phyloP scores from a whole-genome alignment of 345 rosid genomes.

The Laguncularia racemosa region DNA sequence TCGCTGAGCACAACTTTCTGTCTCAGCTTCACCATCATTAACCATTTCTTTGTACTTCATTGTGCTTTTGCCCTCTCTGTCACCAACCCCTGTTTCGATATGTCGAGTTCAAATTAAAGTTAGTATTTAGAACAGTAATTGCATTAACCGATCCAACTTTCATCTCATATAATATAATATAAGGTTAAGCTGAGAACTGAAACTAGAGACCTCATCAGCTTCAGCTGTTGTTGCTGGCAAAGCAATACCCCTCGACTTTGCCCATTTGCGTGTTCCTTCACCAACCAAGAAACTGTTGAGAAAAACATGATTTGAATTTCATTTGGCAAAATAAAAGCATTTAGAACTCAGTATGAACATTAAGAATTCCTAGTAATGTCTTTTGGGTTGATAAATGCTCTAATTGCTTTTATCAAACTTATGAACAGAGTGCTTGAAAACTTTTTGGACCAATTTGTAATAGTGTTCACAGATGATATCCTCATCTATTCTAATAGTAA shows the following conservation, averaged over 20 bases:
- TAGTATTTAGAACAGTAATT: no score
- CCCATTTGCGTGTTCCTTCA: constrained; percentile 88
- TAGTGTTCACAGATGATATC: no score
- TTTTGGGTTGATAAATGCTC: no score
- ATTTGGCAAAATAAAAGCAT: neutral
- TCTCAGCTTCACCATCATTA: constrained; percentile 33
- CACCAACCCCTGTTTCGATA: constrained; percentile 64
- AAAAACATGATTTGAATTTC: neutral
- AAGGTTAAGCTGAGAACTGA: neutral
- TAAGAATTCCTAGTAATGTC: no score
- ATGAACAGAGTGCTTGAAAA: no score
- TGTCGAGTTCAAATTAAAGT: neutral
- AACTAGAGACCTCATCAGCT: constrained; percentile 56
- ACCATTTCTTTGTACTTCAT: constrained; percentile 76
- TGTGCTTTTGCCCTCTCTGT: constrained; percentile 72
- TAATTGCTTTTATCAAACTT: no score
- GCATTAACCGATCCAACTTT: no score
- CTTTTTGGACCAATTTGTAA: no score
- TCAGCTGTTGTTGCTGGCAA: constrained; percentile 40
- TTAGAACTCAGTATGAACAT: no score
- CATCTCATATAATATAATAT: no score
- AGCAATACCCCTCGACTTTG: constrained; percentile 49
- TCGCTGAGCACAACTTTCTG: constrained; percentile 7
- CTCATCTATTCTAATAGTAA: no score
- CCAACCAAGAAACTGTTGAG: constrained; percentile 78